Evolutionary conservation across 306 rosid genomes (phyloP).

Genomic region (Cicer pinnatifidum): DNA sequence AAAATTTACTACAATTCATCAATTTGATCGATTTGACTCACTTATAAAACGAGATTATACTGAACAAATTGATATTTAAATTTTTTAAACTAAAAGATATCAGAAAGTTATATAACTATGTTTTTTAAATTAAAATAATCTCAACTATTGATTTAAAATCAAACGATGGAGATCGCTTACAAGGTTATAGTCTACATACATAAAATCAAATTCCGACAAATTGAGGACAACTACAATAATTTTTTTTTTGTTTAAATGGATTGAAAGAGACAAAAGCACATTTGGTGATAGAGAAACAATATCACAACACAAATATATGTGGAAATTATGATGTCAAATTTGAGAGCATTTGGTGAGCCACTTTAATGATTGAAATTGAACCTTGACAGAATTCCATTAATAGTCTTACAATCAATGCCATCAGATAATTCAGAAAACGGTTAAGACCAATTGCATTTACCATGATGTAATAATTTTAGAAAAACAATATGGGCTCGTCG

Average conservation of each 20-base stretch:
- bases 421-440: slow-evolving; percentile 14
- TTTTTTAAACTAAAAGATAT: too few species aligned
- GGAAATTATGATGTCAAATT: slow-evolving; percentile 27
- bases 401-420: slow-evolving; percentile 36
- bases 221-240: neutral
- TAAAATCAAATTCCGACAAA: too few species aligned
- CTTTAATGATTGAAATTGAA: slow-evolving; percentile 15
- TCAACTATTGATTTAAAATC: too few species aligned
- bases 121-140: too few species aligned
- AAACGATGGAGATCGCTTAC: too few species aligned
- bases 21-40: neutral
- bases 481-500: neutral
- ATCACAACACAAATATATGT: neutral
- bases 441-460: slow-evolving; percentile 31
- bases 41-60: neutral
- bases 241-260: neutral
- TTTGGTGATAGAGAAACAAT: neutral
- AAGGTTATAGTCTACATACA: too few species aligned
- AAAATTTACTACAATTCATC: too few species aligned
- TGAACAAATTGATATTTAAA: neutral
- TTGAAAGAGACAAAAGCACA: neutral
- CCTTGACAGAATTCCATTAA: slow-evolving; percentile 22
- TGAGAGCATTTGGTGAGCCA: slow-evolving; percentile 38
- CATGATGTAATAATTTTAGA: slow-evolving; percentile 20
- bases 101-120: too few species aligned